A percentile compares a stretch with the other conserved stretches of the same genome.
These are phyloP conservation scores for Podila epigama DNA, from an alignment of 192 early-diverging fungal species.

Conservation along the genomic window DNA sequence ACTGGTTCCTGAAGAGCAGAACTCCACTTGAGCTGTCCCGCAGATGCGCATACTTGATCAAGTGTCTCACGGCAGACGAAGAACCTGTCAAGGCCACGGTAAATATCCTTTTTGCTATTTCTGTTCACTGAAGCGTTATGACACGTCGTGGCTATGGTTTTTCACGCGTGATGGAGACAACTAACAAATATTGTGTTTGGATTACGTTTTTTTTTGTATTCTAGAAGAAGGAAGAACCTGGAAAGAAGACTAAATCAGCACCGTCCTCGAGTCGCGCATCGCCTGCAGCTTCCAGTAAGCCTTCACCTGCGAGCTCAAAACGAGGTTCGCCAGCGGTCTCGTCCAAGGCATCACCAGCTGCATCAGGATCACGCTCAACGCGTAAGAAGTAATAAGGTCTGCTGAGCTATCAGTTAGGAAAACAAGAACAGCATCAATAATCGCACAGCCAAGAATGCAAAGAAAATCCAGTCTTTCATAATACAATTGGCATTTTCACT, in stretches of 20 bases:
- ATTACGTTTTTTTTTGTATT: background rate
- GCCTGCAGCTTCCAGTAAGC: background rate
- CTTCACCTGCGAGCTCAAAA: constrained; percentile 3
- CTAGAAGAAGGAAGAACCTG: constrained; percentile 39
- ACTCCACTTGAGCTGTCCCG: constrained; percentile 85
- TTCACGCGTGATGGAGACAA: too few relatives aligned
- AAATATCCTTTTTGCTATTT: too few relatives aligned
- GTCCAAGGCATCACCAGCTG: constrained; percentile 9
- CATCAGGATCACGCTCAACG: constrained; percentile 24
- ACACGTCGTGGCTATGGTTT: too few relatives aligned
- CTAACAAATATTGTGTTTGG: background rate
- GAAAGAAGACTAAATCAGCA: constrained; percentile 9
- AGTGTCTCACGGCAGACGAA: constrained; percentile 35
- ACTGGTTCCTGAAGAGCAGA: constrained; percentile 98
- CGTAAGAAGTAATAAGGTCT: background rate
- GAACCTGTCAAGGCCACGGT: constrained; percentile 24
- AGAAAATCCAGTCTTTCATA: too few relatives aligned
- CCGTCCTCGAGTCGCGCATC: background rate
- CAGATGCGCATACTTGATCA: constrained; percentile 85
- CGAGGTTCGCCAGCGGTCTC: constrained; percentile 1
- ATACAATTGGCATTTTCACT: too few relatives aligned
- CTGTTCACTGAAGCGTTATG: too few relatives aligned
- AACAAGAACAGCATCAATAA: background rate
- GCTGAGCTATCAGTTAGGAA: background rate
- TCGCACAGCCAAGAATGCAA: too few relatives aligned